Evolutionary conservation across 2,329 filamentous ascomycete genomes (phyloP).

Genomic region (Nothophoma quercina): DNA sequence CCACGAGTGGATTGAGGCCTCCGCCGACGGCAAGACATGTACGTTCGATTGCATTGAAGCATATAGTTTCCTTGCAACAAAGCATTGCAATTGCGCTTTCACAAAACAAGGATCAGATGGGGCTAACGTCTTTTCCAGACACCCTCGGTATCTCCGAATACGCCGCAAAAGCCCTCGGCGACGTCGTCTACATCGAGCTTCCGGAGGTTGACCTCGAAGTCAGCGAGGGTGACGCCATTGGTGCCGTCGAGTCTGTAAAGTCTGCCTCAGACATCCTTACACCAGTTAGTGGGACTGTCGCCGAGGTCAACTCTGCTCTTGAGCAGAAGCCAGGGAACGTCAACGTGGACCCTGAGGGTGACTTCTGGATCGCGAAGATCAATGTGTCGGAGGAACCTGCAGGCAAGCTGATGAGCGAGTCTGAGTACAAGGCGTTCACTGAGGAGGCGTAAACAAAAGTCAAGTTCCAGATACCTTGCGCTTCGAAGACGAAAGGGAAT

Average conservation of each 20-base stretch:
- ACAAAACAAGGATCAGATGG: conserved; percentile 4
- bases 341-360: conserved; percentile 88
- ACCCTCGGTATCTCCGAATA: conserved; percentile 87
- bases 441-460: conserved; percentile 51
- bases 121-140: conserved; percentile 50
- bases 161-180: conserved; percentile 89
- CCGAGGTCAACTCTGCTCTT: conserved; percentile 74
- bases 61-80: background rate
- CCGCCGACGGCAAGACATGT: conserved; percentile 81
- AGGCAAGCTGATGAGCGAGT: conserved; percentile 72
- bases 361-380: conserved; percentile 94
- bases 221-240: conserved; percentile 80
- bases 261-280: conserved; percentile 97
- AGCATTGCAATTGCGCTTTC: background rate
- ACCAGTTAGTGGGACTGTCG: conserved; percentile 79
- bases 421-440: conserved; percentile 80
- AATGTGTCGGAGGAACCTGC: conserved; percentile 73
- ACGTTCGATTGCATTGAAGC: conserved; percentile 33
- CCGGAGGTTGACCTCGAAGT: conserved; percentile 75
- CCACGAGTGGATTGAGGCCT: conserved; percentile 97
- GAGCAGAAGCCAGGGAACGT: conserved; percentile 87
- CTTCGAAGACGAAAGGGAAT: background rate
- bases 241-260: conserved; percentile 97
- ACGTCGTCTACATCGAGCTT: conserved; percentile 97
- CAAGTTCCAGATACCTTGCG: background rate